phyloP scores from a whole-genome alignment of 108 stramenopile genomes.

The Fragilariopsis cylindrus region DNA sequence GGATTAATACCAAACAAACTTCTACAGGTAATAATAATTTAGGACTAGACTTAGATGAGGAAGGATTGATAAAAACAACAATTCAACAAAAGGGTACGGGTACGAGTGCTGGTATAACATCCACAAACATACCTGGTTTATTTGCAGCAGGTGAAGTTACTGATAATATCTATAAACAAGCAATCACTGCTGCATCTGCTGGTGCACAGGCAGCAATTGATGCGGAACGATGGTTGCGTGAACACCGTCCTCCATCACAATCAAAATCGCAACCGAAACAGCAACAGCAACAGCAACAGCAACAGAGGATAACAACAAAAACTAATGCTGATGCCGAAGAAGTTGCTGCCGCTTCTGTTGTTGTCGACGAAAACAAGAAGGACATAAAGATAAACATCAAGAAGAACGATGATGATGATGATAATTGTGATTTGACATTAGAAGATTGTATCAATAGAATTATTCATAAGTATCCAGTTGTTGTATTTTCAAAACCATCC shows the following conservation, averaged over 20 bases:
- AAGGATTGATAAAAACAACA: conserved; percentile 61
- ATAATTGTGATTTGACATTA: conserved; percentile 52
- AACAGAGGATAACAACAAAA: too few species aligned
- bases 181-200: conserved; percentile 84
- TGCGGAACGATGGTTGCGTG: conserved; percentile 88
- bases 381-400: neutral
- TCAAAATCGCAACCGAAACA: neutral
- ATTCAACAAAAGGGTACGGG: neutral
- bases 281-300: too few species aligned
- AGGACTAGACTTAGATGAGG: conserved; percentile 57
- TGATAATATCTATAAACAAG: conserved; percentile 87
- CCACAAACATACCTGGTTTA: conserved; percentile 76
- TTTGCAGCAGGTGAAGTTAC: conserved; percentile 92
- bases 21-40: neutral
- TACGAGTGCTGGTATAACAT: conserved; percentile 39
- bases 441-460: conserved; percentile 50
- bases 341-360: too few species aligned
- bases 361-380: neutral
- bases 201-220: conserved; percentile 91
- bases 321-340: too few species aligned
- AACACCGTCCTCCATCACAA: conserved; percentile 34
- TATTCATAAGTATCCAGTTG: conserved; percentile 57
- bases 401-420: neutral
- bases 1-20: conserved; percentile 38
- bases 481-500: conserved; percentile 67